Conservation (phyloP, 768 basidiomycete species). For the Myochromella boudieri region DNA sequence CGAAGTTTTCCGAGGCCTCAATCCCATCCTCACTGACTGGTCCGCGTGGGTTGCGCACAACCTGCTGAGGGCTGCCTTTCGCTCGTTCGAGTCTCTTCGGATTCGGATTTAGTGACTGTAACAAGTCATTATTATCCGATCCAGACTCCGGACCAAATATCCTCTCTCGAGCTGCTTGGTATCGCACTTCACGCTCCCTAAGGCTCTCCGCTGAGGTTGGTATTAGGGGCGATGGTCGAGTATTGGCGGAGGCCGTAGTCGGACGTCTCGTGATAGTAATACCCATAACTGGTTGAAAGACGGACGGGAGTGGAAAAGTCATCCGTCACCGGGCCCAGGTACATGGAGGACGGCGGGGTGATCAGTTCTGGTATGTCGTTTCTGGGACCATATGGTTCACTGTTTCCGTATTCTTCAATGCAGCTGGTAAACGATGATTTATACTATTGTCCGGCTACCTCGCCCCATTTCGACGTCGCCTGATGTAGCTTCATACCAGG, state of each 20-base stretch:
- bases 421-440: too few relatives aligned
- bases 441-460: too few relatives aligned
- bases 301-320: conserved; percentile 53
- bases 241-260: conserved; percentile 26
- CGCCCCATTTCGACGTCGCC: too few relatives aligned
- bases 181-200: conserved; percentile 69
- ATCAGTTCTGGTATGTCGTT: conserved; percentile 72
- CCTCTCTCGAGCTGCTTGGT: conserved; percentile 70
- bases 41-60: conserved; percentile 5
- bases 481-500: too few relatives aligned
- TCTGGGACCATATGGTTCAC: too few relatives aligned
- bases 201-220: conserved; percentile 36
- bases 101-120: too few relatives aligned
- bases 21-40: neutral
- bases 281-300: conserved; percentile 61
- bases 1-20: neutral
- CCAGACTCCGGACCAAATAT: conserved; percentile 53
- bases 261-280: conserved; percentile 81
- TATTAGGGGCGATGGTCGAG: conserved; percentile 25
- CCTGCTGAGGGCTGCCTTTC: too few relatives aligned
- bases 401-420: too few relatives aligned
- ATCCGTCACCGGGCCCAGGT: conserved; percentile 32
- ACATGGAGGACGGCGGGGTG: conserved; percentile 34
- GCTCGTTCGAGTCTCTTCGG: too few relatives aligned
- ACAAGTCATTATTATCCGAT: too few relatives aligned